A percentile compares a stretch with the other conserved stretches of the same genome.
Evolutionary conservation across 305 asterid species (phyloP).

Genomic region (Ajuga reptans): DNA sequence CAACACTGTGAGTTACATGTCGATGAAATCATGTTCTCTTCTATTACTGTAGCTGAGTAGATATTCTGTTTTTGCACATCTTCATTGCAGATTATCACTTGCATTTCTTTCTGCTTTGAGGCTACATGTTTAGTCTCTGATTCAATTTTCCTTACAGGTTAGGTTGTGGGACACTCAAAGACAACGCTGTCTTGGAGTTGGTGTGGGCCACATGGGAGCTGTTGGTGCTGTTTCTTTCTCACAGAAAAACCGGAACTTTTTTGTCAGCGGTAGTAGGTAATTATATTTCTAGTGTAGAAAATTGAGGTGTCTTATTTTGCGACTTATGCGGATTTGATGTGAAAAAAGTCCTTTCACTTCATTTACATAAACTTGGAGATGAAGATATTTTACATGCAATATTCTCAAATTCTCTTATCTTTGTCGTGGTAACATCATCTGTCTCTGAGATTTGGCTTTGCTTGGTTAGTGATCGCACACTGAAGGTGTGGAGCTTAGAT

Average conservation of each 20-base stretch:
- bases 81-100: background rate
- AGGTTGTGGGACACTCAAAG: constrained; percentile 85
- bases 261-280: constrained; percentile 94
- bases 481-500: constrained; percentile 89
- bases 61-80: background rate
- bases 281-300: background rate
- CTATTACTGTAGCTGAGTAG: background rate
- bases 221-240: constrained; percentile 90
- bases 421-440: background rate
- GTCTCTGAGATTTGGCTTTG: constrained; percentile 20
- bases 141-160: constrained; percentile 46
- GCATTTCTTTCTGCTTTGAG: background rate
- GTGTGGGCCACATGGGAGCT: constrained; percentile 79
- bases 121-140: constrained; percentile 19
- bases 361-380: constrained; percentile 5
- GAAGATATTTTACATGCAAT: background rate
- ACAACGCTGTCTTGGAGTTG: constrained; percentile 69
- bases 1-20: constrained; percentile 51
- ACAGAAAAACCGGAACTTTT: constrained; percentile 61
- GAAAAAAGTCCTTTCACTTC: background rate
- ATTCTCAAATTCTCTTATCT: background rate
- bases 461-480: constrained; percentile 67
- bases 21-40: background rate
- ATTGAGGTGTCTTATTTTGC: background rate
- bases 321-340: background rate